A percentile compares a stretch with the other conserved stretches of the same genome.
These are phyloP conservation scores for Fusarium veterinarium DNA, from an alignment of 2,329 filamentous ascomycete genomes.

Conservation along the genomic window DNA sequence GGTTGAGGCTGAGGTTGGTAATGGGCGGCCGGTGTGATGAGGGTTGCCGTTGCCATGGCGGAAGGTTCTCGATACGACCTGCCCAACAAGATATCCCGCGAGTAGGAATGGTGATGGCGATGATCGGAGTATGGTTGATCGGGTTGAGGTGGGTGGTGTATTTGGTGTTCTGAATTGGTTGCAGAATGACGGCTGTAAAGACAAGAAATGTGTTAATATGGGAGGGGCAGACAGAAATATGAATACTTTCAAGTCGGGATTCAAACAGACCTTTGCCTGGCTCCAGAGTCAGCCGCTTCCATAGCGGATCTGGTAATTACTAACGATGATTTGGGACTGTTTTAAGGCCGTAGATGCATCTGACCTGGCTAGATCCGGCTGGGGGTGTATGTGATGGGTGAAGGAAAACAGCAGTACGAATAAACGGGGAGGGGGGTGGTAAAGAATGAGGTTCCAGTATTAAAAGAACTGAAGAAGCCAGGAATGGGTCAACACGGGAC, in stretches of 20 bases:
- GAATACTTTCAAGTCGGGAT: constrained; percentile 41
- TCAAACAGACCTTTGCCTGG: constrained; percentile 53
- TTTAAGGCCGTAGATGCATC: constrained; percentile 53
- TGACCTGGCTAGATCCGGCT: constrained; percentile 50
- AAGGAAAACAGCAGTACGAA: constrained; percentile 31
- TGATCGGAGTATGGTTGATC: constrained; percentile 39
- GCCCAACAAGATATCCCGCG: constrained; percentile 47
- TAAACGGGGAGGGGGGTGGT: constrained; percentile 38
- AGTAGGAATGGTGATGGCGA: constrained; percentile 42
- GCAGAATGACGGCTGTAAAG: constrained; percentile 43
- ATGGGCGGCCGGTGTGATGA: constrained; percentile 50
- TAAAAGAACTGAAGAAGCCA: constrained; percentile 41
- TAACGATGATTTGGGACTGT: constrained; percentile 51
- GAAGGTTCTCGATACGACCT: constrained; percentile 48
- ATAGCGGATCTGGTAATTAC: constrained; percentile 53
- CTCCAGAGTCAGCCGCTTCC: constrained; percentile 54
- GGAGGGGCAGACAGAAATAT: constrained; percentile 41
- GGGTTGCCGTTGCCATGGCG: constrained; percentile 54
- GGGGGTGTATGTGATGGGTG: constrained; percentile 38
- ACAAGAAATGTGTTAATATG: constrained; percentile 44
- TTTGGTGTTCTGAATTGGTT: constrained; percentile 38
- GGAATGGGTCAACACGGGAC: constrained; percentile 46
- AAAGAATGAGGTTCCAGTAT: constrained; percentile 36
- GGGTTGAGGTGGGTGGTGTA: constrained; percentile 40
- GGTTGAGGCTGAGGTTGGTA: constrained; percentile 49